Percentiles rank a stretch among this genome's conserved stretches.
These are phyloP conservation scores for Epichloe elymi DNA, from an alignment of 2,329 filamentous ascomycete species.

Conservation along the genomic window DNA sequence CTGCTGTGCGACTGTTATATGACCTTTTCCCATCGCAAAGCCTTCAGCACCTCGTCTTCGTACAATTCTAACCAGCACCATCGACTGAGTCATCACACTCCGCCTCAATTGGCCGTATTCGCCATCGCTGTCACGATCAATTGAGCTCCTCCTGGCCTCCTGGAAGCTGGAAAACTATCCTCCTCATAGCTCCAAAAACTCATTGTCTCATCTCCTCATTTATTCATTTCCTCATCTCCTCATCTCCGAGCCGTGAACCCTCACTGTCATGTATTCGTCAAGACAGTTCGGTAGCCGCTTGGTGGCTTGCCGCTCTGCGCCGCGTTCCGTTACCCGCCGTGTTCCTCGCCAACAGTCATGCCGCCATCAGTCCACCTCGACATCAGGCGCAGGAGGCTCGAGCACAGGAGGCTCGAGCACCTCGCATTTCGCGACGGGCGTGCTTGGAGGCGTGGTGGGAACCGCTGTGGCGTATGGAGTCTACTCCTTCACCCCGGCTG, in stretches of 20 bases:
- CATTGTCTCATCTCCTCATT: background rate
- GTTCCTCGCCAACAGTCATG: constrained; percentile 11
- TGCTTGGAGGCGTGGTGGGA: constrained; percentile 31
- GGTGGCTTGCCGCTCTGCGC: constrained; percentile 13
- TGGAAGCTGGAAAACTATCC: too few species aligned
- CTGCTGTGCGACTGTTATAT: background rate
- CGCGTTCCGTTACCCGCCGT: constrained; percentile 12
- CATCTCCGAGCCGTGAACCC: background rate
- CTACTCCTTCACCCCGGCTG: constrained; percentile 32
- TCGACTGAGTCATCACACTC: background rate
- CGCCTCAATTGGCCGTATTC: background rate
- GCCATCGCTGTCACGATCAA: background rate
- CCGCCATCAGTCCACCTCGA: constrained; percentile 30
- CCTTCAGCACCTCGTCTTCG: too few species aligned
- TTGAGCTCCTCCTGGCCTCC: background rate
- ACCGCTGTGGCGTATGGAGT: constrained; percentile 28
- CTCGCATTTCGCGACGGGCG: constrained; percentile 26
- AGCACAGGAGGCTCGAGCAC: constrained; percentile 11
- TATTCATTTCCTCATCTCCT: background rate
- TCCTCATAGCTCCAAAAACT: too few species aligned
- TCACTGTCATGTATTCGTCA: constrained; percentile 16
- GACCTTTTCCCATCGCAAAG: too few species aligned
- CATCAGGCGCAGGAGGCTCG: constrained; percentile 11
- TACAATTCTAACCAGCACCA: background rate
- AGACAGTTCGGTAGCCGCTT: constrained; percentile 15